Base-by-base conservation (phyloP, 2,329 filamentous ascomycete species). In the Fusarium miscanthi region DNA sequence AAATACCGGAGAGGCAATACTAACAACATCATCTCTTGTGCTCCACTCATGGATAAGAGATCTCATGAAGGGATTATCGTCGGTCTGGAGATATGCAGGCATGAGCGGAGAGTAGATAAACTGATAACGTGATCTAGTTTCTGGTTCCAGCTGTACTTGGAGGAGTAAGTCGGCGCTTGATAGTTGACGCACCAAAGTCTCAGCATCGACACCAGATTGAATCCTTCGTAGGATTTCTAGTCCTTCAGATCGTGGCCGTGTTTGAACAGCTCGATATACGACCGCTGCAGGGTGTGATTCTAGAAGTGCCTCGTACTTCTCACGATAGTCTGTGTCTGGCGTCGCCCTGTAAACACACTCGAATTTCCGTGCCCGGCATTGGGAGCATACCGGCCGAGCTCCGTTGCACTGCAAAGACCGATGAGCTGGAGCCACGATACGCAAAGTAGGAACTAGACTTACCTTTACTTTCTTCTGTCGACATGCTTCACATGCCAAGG, bases 41-140 rank as follows among this genome's bases (percentile, higher is more conserved):
- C 51, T 56, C 53, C 54, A 64, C 11, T 70, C 66, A 21, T 70
- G 62, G 16, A 61, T 42, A 1, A 70, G 37, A 14, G 68, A 70
- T 16, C 25, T 30, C 38, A 70, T 42, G 21, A 51, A 70, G 4
- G 61, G 61, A 3, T 70, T 70, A 0, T 37, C 33, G 0, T 38
- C 23, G 4, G 54, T 49, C 33, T 70, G 66, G 0, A 70, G 51
- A 27, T 46, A 70, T 1, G 9, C 8, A 1, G 68, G 68, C 66
- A 70, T 70, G 0, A 62, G 37, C 0, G 56, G 49, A 0, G 45
- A 53, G 11, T 61, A 62, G 5, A 57, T 46, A 4, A 70, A 70
- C 8, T 59, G 30, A 12, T 69, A 69, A 6, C 66, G 31, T 0
- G 19, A 41, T 25, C 51, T 58, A 5, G 66, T 59, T 30, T 69